Conservation (phyloP, 1,284 basidiomycete species). For the Xerocomus minutiporus region DNA sequence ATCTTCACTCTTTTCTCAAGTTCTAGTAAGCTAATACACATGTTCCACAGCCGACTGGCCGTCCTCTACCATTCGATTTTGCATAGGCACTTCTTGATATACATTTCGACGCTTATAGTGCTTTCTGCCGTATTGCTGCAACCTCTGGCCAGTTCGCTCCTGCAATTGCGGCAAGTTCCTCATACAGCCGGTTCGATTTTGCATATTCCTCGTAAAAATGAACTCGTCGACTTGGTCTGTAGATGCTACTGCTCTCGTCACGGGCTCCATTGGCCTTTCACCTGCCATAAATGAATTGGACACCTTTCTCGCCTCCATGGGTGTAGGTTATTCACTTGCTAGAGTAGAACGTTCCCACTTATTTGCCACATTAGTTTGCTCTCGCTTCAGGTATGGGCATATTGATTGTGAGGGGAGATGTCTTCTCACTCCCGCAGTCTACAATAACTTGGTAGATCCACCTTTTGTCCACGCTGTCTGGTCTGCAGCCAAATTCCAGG, state of each 20-base stretch:
- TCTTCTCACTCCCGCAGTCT: conserved; percentile 35
- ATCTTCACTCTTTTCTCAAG: not conserved
- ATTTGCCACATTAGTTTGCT: conserved; percentile 33
- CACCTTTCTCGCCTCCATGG: conserved; percentile 55
- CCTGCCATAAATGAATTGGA: conserved; percentile 42
- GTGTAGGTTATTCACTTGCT: conserved; percentile 35
- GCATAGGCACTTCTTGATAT: conserved; percentile 49
- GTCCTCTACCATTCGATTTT: conserved; percentile 39
- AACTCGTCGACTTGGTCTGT: conserved; percentile 5
- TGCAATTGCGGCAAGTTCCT: conserved; percentile 44
- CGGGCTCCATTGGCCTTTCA: conserved; percentile 39
- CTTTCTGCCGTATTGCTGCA: conserved; percentile 43
- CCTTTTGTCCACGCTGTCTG: conserved; percentile 48
- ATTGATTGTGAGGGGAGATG: conserved; percentile 4
- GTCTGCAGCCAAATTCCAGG: conserved; percentile 49
- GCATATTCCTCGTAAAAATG: not conserved
- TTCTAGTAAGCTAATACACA: conserved; percentile 7
- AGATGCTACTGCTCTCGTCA: conserved; percentile 41
- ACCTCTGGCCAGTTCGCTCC: conserved; percentile 54
- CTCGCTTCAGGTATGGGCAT: conserved; percentile 37
- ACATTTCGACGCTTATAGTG: conserved; percentile 45
- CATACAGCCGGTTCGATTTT: conserved; percentile 34
- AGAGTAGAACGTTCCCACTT: not conserved
- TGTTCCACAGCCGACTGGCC: conserved; percentile 31
- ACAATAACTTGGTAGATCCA: conserved; percentile 46